These are phyloP conservation scores for Microglena sp. DNA, from an alignment of 139 green algal species.

Conservation along the genomic window DNA sequence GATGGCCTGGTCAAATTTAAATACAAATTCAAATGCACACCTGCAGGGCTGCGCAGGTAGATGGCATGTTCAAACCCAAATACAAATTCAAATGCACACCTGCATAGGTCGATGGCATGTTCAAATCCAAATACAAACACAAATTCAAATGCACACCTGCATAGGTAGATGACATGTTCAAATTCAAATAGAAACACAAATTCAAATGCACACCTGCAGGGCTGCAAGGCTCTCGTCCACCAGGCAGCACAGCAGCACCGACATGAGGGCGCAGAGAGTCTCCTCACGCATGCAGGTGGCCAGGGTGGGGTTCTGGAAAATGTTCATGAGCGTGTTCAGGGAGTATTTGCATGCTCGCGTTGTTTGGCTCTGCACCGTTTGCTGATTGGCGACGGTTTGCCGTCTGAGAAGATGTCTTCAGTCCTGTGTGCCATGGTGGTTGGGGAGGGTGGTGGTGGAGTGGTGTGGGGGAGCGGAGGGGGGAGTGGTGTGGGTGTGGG, in stretches of 20 bases:
- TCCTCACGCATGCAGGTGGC: neutral
- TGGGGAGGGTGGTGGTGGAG: neutral
- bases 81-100: too few species aligned
- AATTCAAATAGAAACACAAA: too few species aligned
- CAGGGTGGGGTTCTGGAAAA: slow-evolving; percentile 19
- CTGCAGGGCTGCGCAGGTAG: too few species aligned
- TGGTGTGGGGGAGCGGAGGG: neutral
- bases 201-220: neutral
- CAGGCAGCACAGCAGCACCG: slow-evolving; percentile 28
- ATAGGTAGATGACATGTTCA: too few species aligned
- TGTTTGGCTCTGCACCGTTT: slow-evolving; percentile 7
- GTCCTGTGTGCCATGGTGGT: neutral
- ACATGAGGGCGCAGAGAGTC: neutral
- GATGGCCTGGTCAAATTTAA: too few species aligned
- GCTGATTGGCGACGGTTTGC: neutral
- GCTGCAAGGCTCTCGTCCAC: slow-evolving; percentile 23
- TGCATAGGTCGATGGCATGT: too few species aligned
- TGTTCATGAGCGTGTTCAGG: slow-evolving; percentile 87
- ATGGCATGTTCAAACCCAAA: too few species aligned
- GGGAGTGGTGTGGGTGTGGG: neutral
- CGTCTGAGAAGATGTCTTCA: neutral
- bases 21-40: too few species aligned
- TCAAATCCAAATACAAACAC: too few species aligned
- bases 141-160: too few species aligned
- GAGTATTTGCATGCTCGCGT: slow-evolving; percentile 77